These are phyloP conservation scores for Candida stauntonica DNA, from an alignment of 805 yeast genomes.

Conservation along the genomic window DNA sequence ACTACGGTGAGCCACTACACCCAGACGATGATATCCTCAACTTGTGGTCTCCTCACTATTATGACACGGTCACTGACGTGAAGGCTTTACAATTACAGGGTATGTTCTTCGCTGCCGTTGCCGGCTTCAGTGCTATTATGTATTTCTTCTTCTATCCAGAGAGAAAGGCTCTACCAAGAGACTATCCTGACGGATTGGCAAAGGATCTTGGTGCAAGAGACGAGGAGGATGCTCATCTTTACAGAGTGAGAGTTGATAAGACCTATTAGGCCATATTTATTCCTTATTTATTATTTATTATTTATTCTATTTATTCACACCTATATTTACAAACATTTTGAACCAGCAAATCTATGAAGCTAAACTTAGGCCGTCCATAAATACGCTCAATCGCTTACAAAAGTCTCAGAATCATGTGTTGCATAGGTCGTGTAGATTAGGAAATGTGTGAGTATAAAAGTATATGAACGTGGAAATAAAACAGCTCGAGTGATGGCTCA, in stretches of 20 bases:
- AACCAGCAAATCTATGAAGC: too few species aligned
- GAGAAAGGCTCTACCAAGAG: constrained; percentile 71
- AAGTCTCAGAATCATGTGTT: too few species aligned
- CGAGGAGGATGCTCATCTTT: constrained; percentile 37
- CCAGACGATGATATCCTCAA: constrained; percentile 71
- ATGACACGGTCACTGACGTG: constrained; percentile 51
- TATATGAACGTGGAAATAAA: background rate
- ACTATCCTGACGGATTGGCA: constrained; percentile 76
- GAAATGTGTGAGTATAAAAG: background rate
- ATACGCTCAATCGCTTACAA: too few species aligned
- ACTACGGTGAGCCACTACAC: constrained; percentile 67
- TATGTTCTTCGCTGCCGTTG: constrained; percentile 50
- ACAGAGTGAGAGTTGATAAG: constrained; percentile 39
- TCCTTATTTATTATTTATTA: constrained; percentile 9
- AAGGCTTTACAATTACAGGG: constrained; percentile 57
- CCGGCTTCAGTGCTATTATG: constrained; percentile 38
- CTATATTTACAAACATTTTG: too few species aligned
- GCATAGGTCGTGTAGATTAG: background rate
- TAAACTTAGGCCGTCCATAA: background rate
- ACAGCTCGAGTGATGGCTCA: too few species aligned
- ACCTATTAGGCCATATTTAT: constrained; percentile 11
- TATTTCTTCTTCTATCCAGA: constrained; percentile 55
- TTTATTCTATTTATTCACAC: constrained; percentile 5
- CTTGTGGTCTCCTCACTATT: constrained; percentile 83
- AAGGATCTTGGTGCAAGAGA: constrained; percentile 63